Evolutionary conservation across 1,139 yeast species (phyloP), one percentile per base, ranked within the genome.

Genomic region (Pichia sp.): DNA sequence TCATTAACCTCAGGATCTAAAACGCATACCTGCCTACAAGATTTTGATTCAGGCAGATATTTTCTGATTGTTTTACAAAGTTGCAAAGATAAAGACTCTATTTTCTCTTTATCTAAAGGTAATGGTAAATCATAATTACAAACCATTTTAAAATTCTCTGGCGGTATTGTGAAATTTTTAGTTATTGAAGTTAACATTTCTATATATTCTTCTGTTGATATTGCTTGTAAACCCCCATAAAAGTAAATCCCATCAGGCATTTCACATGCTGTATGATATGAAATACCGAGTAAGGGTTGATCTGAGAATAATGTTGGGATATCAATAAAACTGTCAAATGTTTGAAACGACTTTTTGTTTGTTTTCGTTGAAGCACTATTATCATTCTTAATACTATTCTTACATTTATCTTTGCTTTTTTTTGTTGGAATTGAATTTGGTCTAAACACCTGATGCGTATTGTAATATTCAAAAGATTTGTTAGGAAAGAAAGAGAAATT

Each of bases 81-180:
- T 8, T 66, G 60, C 55, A 70, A 56, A 3, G 67, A 53, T 34
- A 77, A 72, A 43, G 68, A 67, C 44, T 63, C 66, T 16, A 76
- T 56, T 20, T 72, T 61, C 4, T 58, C 61, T 13, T 63, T 62
- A 32, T 68, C 60, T 34, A 75, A 53, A 0, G 80, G 79, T 12
- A 70, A 65, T 4, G 80, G 80, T 36, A 73, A 49, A 40, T 70
- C 66, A 32, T 67, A 61, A 23, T 68, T 63, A 40, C 71, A 68
- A 22, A 64, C 63, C 22, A 73, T 64, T 16, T 57, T 55, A 34
- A 68, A 66, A 43, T 66, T 66, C 26, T 61, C 58, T 8, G 72
- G 59, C 1, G 65, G 62, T 15, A 64, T 61, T 24, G 57, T 46
- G 40, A 59, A 64, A 43, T 62, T 46, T 50, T 68, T 62, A 0